Conservation (phyloP, 495 filamentous ascomycete genomes). For the Daldinia grandis region DNA sequence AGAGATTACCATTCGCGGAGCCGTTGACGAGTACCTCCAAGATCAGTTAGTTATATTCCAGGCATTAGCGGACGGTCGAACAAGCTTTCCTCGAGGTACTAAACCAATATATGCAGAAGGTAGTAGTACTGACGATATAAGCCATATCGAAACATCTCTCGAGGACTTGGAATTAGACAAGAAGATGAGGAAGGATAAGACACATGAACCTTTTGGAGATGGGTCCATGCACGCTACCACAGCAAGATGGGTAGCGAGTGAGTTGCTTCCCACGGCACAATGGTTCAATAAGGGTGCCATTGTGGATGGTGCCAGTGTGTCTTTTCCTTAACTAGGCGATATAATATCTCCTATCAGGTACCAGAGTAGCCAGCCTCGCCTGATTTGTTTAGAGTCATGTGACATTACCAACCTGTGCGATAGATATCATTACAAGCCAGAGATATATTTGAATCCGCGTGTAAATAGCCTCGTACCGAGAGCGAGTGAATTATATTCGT, state of each 20-base stretch:
- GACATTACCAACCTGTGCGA: not conserved
- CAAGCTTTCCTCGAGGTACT: conserved; percentile 47
- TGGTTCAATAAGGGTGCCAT: conserved; percentile 57
- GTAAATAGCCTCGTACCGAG: too few species aligned
- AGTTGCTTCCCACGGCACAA: conserved; percentile 73
- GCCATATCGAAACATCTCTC: not conserved
- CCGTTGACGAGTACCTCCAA: conserved; percentile 75
- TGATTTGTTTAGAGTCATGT: not conserved
- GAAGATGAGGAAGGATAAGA: conserved; percentile 25
- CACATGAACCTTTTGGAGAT: conserved; percentile 61
- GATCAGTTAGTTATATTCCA: conserved; percentile 88
- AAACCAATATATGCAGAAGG: conserved; percentile 3
- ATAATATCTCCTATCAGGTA: not conserved
- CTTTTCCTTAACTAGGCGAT: conserved; percentile 36
- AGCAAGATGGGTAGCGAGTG: conserved; percentile 60
- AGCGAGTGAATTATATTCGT: too few species aligned
- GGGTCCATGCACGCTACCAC: conserved; percentile 61
- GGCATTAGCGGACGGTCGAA: conserved; percentile 68
- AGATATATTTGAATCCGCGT: too few species aligned
- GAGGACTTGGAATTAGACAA: not conserved
- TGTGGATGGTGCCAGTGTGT: not conserved
- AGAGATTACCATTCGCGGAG: conserved; percentile 63
- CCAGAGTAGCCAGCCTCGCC: conserved; percentile 1
- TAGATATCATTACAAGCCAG: not conserved
- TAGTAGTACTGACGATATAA: not conserved